Base-by-base conservation (phyloP, 305 asterid genomes). In the Fraxinus floribunda region DNA sequence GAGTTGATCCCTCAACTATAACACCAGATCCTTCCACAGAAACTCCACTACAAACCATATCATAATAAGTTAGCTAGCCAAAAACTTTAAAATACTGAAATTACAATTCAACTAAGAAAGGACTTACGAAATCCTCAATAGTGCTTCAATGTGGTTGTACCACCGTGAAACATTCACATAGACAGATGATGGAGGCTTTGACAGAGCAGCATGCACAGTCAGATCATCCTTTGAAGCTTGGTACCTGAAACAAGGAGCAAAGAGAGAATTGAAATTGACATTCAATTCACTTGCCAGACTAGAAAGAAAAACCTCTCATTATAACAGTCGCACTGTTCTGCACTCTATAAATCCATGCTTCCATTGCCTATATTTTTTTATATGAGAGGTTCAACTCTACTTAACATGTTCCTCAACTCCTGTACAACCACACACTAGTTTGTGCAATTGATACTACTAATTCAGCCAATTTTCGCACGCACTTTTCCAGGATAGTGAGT, bases 211-310 rank as follows among this genome's bases (percentile, higher is more conserved):
- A 79, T 86, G 88, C 62, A 93, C 97, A 0, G 91, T 78, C 75
- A 95, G 85, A 77, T 95, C 98, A 83, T 93, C 98, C 80, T 93
- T 93, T 0, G 98, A 95, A 41, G 98, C 98, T 86, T 88, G 97
- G 86, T 93, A 93, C 81, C 98, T 93, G 88, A 80, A 77, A 84
- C 74, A 80, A 35, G 39, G 68, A 82, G 32, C 20, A 38, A 62
- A 77, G 18, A 35, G 39, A 22, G 30, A 79, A 30, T 2, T 38
- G 1, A 76, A 79, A 75, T 87, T 84, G 73, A 85, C 1, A 70
- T 70, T 15, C 22, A 29, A 70, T 29, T 30, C 75, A 70, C 36
- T 66, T 24, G 36, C 18, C 34, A 64, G 30, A 64, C 18, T 70
- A 15, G 22, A 30, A 70, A 29, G 41, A 6, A 70, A n/a, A 70